Percentiles rank a stretch among this genome's conserved stretches.
Conservation (phyloP, 2,329 filamentous ascomycete species). For the Chaetomium strumarium region DNA sequence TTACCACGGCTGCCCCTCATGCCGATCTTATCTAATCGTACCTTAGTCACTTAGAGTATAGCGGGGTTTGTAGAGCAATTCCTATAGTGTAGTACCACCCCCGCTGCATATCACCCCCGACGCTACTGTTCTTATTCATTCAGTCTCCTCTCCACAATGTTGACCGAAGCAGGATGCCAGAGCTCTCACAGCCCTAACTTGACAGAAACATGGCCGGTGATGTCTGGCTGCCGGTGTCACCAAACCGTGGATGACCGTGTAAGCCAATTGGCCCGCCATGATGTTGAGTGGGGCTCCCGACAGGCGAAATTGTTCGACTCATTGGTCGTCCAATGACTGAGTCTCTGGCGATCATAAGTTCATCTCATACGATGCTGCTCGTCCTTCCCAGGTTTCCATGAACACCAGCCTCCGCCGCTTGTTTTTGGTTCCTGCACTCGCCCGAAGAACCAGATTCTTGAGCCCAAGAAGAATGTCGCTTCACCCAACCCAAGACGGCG, state of each 20-base stretch:
- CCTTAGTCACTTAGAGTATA: background rate
- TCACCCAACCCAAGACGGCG: constrained; percentile 34
- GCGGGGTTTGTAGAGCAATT: background rate
- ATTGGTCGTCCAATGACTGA: background rate
- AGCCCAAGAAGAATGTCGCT: constrained; percentile 37
- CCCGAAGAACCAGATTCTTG: constrained; percentile 2
- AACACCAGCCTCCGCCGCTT: background rate
- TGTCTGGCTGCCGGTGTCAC: too few relatives aligned
- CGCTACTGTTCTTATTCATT: too few relatives aligned
- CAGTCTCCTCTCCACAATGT: too few relatives aligned
- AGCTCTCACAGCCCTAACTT: too few relatives aligned
- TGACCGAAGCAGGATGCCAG: too few relatives aligned
- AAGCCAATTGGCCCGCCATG: background rate
- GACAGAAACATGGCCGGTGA: too few relatives aligned
- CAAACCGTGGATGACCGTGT: too few relatives aligned
- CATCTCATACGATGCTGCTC: background rate
- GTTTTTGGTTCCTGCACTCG: background rate
- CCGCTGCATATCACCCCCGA: too few relatives aligned
- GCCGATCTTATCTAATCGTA: constrained; percentile 3
- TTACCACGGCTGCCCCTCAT: background rate
- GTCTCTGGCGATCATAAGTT: background rate
- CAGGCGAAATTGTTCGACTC: background rate
- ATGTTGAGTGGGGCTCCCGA: background rate
- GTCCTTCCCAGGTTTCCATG: constrained; percentile 1
- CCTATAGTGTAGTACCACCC: background rate